Percentiles rank a stretch among this genome's conserved stretches.
Conservation (phyloP, 192 early-diverging fungal species). For the Obelidium mucronatum region DNA sequence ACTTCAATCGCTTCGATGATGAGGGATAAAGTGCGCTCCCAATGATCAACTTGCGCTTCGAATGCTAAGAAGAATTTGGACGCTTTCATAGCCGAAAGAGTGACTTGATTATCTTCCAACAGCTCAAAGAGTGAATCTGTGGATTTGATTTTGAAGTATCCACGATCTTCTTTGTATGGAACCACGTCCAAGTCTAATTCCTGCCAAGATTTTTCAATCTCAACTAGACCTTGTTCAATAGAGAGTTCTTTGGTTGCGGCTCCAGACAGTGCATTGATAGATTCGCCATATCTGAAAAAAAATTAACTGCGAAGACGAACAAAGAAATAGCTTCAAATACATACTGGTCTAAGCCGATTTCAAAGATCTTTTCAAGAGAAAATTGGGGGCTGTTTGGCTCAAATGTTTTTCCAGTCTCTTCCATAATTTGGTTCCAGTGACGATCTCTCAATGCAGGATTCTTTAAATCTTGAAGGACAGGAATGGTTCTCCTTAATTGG, state of each 20-base stretch:
- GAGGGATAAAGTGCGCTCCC: constrained; percentile 61
- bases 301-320: not conserved
- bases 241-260: constrained; percentile 64
- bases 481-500: constrained; percentile 59
- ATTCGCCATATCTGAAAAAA: constrained; percentile 49
- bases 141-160: constrained; percentile 61
- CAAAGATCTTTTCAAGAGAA: constrained; percentile 64
- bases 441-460: constrained; percentile 65
- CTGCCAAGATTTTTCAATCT: constrained; percentile 55
- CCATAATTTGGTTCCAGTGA: constrained; percentile 67
- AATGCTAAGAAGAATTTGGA: constrained; percentile 64
- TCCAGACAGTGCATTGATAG: constrained; percentile 52
- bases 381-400: constrained; percentile 53
- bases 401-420: constrained; percentile 66
- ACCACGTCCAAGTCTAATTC: constrained; percentile 61
- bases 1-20: constrained; percentile 64
- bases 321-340: not conserved
- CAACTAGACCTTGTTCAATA: constrained; percentile 62
- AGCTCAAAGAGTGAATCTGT: constrained; percentile 62
- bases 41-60: constrained; percentile 62
- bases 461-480: constrained; percentile 59
- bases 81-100: constrained; percentile 67
- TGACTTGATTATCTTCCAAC: constrained; percentile 69
- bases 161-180: constrained; percentile 68
- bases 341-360: constrained; percentile 61